phyloP scores from a whole-genome alignment of 352 stramenopile species.

The Phytophthora aleatoria region DNA sequence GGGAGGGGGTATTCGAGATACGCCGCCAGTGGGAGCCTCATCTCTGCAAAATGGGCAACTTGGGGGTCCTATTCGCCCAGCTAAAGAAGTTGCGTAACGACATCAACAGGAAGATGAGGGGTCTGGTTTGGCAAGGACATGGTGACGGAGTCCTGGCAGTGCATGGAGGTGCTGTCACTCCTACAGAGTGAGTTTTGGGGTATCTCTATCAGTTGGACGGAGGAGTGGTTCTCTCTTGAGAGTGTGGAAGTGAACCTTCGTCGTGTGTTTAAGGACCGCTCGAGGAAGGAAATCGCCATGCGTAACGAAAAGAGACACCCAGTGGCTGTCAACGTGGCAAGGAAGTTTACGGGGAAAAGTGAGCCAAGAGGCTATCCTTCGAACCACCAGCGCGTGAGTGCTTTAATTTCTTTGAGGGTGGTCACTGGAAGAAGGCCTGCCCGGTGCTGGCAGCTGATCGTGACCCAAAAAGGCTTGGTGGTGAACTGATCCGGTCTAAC shows the following conservation, averaged over 20 bases:
- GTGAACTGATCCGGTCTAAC: background rate
- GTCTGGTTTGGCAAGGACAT: too few relatives aligned
- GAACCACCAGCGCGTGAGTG: background rate
- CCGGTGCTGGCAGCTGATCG: background rate
- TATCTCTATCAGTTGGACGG: slow-evolving; percentile 5
- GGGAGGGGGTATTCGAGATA: too few relatives aligned
- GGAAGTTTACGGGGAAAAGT: background rate
- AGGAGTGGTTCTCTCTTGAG: slow-evolving; percentile 9
- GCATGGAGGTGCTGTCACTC: slow-evolving; percentile 5
- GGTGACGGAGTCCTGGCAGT: background rate
- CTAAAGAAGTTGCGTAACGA: too few relatives aligned
- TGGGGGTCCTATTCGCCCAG: too few relatives aligned
- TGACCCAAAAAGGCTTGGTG: background rate
- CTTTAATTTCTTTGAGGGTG: slow-evolving; percentile 9
- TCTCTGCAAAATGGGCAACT: too few relatives aligned
- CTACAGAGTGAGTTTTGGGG: slow-evolving; percentile 24
- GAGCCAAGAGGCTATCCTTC: background rate
- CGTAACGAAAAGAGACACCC: slow-evolving; percentile 1
- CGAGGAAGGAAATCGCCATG: slow-evolving; percentile 10
- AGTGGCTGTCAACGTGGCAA: background rate
- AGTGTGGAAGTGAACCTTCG: slow-evolving; percentile 5
- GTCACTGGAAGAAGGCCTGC: slow-evolving; percentile 7
- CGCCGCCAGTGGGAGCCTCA: too few relatives aligned
- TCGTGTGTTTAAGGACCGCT: slow-evolving; percentile 8
- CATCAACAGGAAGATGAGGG: too few relatives aligned